Base-by-base conservation (phyloP, 805 yeast species). In the Starmerella ratchasimensis region DNA sequence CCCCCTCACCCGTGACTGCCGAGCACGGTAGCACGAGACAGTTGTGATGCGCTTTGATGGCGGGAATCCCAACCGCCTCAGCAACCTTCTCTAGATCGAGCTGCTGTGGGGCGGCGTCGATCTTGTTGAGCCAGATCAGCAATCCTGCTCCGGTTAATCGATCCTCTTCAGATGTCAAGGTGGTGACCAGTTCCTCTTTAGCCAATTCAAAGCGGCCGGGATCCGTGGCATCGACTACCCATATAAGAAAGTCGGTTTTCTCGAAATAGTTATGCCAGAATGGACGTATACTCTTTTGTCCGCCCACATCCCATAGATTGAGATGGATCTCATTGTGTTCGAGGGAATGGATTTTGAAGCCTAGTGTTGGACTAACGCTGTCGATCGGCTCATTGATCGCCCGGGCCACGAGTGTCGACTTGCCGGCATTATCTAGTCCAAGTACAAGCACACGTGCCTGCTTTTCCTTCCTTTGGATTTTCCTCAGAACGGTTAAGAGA, bases 251-350 rank as follows among this genome's bases (percentile, higher is more conserved):
- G 49, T 86, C 86, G 0, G 80, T 73, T 49, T 72, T 74, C 46
- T 84, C 95, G 52, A 80, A 86, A 57, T 88, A 86, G 59, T 86
- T 88, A 50, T 80, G 74, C 97, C 97, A 86, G 64, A 84, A 84
- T 14, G 86, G 75, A 33, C 97, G 62, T 29, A 86, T 62, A 1
- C 88, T 69, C 31, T 68, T 60, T 56, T 86, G 97, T 2, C 97
- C 97, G 4, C 97, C 97, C 10, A 86, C 74, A 53, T 82, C 94
- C 97, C 67, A 63, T 15, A 63, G 48, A 27, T 61, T 61, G 32
- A 63, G 42, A 22, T 52, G 55, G 38, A 47, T 52, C 10, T 48
- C 46, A n/a, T 22, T 37, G 11, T 33, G 58, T 1, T 55, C 50
- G 1, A 80, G 50, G 1, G 86, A 72, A 34, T 71, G 68, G 45